Evolutionary conservation across 169 alveolate species (phyloP).

Genomic region (Plasmodium coatneyi): DNA sequence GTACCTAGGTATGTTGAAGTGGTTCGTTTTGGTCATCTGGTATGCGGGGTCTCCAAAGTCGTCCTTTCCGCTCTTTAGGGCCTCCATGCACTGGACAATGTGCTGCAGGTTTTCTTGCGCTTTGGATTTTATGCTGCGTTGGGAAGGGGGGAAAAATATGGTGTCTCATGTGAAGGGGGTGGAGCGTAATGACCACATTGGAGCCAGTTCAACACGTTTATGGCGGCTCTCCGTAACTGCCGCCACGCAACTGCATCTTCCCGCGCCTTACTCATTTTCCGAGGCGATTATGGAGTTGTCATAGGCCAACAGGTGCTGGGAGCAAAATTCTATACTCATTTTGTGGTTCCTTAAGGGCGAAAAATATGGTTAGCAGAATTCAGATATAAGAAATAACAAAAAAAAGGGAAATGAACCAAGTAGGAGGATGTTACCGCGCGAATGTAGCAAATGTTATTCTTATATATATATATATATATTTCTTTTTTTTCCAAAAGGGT

Average conservation of each 20-base stretch:
- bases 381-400: neutral
- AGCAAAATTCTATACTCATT: slow-evolving; percentile 40
- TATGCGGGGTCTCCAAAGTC: slow-evolving; percentile 1
- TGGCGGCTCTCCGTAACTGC: neutral
- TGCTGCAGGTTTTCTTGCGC: slow-evolving; percentile 6
- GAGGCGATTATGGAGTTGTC: slow-evolving; percentile 29
- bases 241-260: neutral
- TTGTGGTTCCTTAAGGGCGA: neutral
- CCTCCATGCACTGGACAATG: slow-evolving; percentile 10
- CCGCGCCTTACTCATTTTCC: slow-evolving; percentile 35
- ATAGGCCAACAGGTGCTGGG: slow-evolving; percentile 58
- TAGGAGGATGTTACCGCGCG: neutral
- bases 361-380: neutral
- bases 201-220: neutral
- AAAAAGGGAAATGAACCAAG: neutral
- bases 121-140: slow-evolving; percentile 19
- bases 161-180: neutral
- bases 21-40: slow-evolving; percentile 10
- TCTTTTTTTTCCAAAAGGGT: neutral
- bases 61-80: slow-evolving; percentile 3
- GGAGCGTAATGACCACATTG: neutral
- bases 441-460: neutral
- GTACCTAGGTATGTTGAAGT: slow-evolving; percentile 38
- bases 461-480: too few relatives aligned
- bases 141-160: neutral